Evolutionary conservation across 768 basidiomycete genomes (phyloP), one percentile per base, ranked within the genome.

Genomic region (Xerocomus potaroensis): DNA sequence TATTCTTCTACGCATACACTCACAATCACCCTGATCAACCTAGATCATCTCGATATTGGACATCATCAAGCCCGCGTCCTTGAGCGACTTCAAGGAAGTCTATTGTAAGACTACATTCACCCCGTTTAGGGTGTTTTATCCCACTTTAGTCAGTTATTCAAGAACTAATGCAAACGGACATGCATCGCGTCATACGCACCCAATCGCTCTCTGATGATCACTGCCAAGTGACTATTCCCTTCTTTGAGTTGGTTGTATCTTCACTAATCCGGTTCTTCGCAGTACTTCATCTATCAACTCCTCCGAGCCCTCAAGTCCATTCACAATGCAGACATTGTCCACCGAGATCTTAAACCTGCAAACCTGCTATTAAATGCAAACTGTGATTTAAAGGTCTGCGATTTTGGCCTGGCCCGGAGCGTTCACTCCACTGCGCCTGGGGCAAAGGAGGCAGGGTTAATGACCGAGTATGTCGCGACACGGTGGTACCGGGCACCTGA

Each of bases 401-500:
- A 95, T 62, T 94, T 94, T 62, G 91, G 91, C 43, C 72, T 91
- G 21, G 87, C 89, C 10, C 69, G 87, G 36, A 81, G 77, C 53
- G 74, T 83, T 38, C 77, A 81, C 59, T 76, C 76, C 42, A 66
- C 65, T 34, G 67, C 74, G 8, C 61, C 74, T 4, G 73, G 72
- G 24, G 78, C 77, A 16, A 83, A 82, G 63, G 84, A 85, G 57
- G 71, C 73, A 19, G 83, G 83, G 3, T 61, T 83, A 49, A 84
- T 85, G 84, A 84, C 83, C 19, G 85, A 87, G 69, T 91, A 90
- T 58, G 91, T 95, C 43, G 91, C 91, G 2, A 94, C 92, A 43
- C 71, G 91, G 44, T 94, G 90, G 91, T 95, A 93, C 64, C 81
- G 90, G 39, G 91, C 92, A 0, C 91, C 91, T 0, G 92, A 95